Percentiles rank a stretch among this genome's conserved stretches.
Evolutionary conservation across 2,329 filamentous ascomycete genomes (phyloP).

Genomic region (Zymoseptoria pseudotritici): DNA sequence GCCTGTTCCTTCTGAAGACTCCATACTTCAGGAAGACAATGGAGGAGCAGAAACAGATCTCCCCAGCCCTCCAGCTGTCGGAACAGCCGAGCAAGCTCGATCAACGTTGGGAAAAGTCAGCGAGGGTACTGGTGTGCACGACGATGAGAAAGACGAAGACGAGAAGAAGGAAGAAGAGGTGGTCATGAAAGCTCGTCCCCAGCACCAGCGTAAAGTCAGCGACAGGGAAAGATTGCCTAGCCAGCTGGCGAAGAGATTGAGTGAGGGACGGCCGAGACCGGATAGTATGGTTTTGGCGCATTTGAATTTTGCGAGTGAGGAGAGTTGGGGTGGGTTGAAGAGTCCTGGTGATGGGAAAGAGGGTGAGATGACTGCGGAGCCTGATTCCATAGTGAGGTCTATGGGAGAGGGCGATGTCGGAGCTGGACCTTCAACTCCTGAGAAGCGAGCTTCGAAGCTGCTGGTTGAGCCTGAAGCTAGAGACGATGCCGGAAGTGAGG

Average conservation of each 20-base stretch:
- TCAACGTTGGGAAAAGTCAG: background rate
- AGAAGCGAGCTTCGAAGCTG: background rate
- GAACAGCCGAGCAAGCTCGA: background rate
- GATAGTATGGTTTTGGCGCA: conserved; percentile 2
- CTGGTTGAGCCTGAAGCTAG: background rate
- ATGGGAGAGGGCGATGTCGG: conserved; percentile 2
- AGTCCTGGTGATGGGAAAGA: background rate
- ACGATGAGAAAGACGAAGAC: background rate
- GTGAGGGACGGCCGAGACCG: background rate
- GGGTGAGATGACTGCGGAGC: background rate
- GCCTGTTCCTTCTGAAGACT: conserved; percentile 1
- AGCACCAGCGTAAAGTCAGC: conserved; percentile 18
- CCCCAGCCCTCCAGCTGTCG: background rate
- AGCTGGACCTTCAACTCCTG: conserved; percentile 2
- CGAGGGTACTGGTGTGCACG: background rate
- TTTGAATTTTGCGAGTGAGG: conserved; percentile 1
- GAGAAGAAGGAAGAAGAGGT: background rate
- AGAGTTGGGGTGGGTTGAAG: background rate
- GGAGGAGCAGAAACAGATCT: background rate
- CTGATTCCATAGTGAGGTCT: background rate
- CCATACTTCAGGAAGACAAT: background rate
- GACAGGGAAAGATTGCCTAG: conserved; percentile 21
- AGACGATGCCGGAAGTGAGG: conserved; percentile 17
- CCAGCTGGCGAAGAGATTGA: conserved; percentile 8
- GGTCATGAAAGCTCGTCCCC: conserved; percentile 5